Conservation (phyloP, 1,284 basidiomycete species). For the Fereydounia khargensis region DNA sequence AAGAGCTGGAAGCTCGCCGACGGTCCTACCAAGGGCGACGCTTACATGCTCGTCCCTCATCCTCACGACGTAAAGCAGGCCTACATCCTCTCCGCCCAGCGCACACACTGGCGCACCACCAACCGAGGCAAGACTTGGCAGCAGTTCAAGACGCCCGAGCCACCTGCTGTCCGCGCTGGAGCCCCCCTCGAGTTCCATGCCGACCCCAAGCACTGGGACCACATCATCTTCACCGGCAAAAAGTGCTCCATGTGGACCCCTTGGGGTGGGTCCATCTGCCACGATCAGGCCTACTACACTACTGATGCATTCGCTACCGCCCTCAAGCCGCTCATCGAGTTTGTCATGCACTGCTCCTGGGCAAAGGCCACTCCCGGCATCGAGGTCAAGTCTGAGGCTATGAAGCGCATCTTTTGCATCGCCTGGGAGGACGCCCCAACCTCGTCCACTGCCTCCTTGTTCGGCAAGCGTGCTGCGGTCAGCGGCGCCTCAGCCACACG, state of each 20-base stretch:
- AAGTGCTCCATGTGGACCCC: slow-evolving; percentile 47
- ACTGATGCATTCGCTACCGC: slow-evolving; percentile 45
- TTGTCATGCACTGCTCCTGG: slow-evolving; percentile 50
- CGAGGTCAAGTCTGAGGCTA: slow-evolving; percentile 17
- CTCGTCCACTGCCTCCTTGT: background rate
- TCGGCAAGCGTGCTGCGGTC: background rate
- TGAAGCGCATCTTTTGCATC: slow-evolving; percentile 50
- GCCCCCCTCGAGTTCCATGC: slow-evolving; percentile 53
- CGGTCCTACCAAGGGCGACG: slow-evolving; percentile 67
- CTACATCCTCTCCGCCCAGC: slow-evolving; percentile 45
- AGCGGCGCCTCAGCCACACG: slow-evolving; percentile 12
- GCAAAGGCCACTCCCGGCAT: slow-evolving; percentile 48
- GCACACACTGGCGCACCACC: slow-evolving; percentile 46
- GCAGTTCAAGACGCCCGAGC: slow-evolving; percentile 39
- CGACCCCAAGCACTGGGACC: slow-evolving; percentile 42
- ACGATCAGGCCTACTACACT: slow-evolving; percentile 58
- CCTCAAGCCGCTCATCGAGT: slow-evolving; percentile 37
- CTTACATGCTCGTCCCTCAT: slow-evolving; percentile 77
- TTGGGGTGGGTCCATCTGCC: slow-evolving; percentile 44
- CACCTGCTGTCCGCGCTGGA: slow-evolving; percentile 37
- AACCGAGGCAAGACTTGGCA: slow-evolving; percentile 53
- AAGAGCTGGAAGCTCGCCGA: slow-evolving; percentile 71
- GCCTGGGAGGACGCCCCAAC: slow-evolving; percentile 42
- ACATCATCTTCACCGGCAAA: slow-evolving; percentile 50
- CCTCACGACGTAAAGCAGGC: slow-evolving; percentile 69